Conservation (phyloP, 352 stramenopile genomes). For the Pythium pectinolyticum region DNA sequence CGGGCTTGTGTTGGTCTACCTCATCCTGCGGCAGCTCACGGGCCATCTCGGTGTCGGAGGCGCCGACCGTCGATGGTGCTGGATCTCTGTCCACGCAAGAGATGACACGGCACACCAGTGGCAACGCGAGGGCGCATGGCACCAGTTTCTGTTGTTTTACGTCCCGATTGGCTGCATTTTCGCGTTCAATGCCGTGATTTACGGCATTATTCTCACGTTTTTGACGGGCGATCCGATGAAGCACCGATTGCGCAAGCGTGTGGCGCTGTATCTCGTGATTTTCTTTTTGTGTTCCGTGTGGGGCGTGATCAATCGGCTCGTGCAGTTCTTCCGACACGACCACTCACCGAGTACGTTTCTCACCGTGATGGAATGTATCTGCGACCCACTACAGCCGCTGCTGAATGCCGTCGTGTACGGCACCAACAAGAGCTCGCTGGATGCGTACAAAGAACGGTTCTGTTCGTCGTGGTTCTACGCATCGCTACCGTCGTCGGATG, state of each 20-base stretch:
- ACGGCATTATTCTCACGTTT: constrained; percentile 62
- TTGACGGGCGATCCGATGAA: constrained; percentile 66
- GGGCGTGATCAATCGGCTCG: constrained; percentile 61
- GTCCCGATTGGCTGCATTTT: constrained; percentile 58
- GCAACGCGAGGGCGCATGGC: constrained; percentile 46
- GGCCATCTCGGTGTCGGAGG: constrained; percentile 65
- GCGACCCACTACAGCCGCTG: constrained; percentile 67
- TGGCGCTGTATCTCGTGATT: constrained; percentile 65
- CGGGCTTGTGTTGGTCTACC: constrained; percentile 46
- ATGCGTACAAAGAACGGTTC: constrained; percentile 71
- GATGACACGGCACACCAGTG: constrained; percentile 36
- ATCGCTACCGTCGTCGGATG: constrained; percentile 60
- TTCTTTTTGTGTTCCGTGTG: constrained; percentile 78
- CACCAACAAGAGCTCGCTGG: constrained; percentile 70
- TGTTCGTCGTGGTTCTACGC: constrained; percentile 64
- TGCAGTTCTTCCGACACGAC: constrained; percentile 51
- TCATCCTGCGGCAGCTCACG: constrained; percentile 70
- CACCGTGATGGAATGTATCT: constrained; percentile 68
- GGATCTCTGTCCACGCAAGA: constrained; percentile 57
- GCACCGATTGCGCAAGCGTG: constrained; percentile 52
- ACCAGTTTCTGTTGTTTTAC: constrained; percentile 75
- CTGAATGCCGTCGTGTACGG: constrained; percentile 69
- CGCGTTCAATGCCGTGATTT: constrained; percentile 64
- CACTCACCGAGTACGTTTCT: constrained; percentile 59
- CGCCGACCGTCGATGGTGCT: constrained; percentile 74